A percentile compares a stretch with the other conserved stretches of the same genome.
phyloP scores from a whole-genome alignment of 2,329 filamentous ascomycete genomes.

The Xylaria sp. region DNA sequence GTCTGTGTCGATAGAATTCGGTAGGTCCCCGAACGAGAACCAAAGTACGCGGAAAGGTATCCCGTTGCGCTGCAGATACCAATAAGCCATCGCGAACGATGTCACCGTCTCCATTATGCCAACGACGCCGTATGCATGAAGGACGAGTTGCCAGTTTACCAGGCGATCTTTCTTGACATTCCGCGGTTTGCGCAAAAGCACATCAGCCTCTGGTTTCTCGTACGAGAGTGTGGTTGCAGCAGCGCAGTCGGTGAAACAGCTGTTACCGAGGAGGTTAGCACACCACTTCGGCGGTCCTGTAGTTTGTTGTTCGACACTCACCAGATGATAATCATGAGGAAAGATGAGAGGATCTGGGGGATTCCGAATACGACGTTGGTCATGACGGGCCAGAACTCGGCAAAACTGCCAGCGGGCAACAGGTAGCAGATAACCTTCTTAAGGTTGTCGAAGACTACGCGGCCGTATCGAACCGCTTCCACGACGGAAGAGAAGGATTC shows the following conservation, averaged over 20 bases:
- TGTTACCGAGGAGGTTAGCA: conserved; percentile 34
- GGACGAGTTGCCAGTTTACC: conserved; percentile 72
- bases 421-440: conserved; percentile 79
- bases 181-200: conserved; percentile 69
- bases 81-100: conserved; percentile 68
- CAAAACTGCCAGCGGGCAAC: conserved; percentile 72
- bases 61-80: conserved; percentile 65
- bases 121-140: conserved; percentile 73
- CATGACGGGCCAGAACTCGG: conserved; percentile 76
- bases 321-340: conserved; percentile 72
- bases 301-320: conserved; percentile 36
- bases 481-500: conserved; percentile 74
- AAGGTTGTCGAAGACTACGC: conserved; percentile 78
- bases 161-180: conserved; percentile 70
- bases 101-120: conserved; percentile 64
- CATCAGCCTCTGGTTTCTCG: conserved; percentile 75
- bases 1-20: conserved; percentile 53
- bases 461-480: conserved; percentile 71
- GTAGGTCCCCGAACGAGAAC: conserved; percentile 66
- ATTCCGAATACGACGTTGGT: conserved; percentile 73
- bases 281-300: conserved; percentile 13
- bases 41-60: conserved; percentile 67
- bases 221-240: conserved; percentile 75
- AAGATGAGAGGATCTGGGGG: conserved; percentile 72
- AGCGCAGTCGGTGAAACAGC: conserved; percentile 76